These are phyloP conservation scores for Mytilinidion resinicola DNA, from an alignment of 495 filamentous ascomycete species.

Conservation along the genomic window DNA sequence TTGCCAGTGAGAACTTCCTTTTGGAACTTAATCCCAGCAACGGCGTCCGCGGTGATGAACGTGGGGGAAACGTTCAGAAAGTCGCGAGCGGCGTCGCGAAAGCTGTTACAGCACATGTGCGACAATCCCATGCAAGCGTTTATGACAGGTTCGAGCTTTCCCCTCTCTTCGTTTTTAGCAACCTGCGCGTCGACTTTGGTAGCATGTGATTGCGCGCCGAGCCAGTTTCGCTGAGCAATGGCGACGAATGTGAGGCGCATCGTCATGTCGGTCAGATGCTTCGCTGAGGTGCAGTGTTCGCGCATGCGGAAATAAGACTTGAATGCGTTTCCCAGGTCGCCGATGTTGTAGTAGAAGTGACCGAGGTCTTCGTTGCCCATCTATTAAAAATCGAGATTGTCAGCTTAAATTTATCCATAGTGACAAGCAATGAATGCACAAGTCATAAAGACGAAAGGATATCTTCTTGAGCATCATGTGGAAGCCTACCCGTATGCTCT, in stretches of 20 bases:
- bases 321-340: constrained; percentile 54
- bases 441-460: no score
- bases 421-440: no score
- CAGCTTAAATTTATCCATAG: background rate
- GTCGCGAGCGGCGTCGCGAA: constrained; percentile 61
- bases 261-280: constrained; percentile 65
- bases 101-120: constrained; percentile 58
- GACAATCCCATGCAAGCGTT: constrained; percentile 63
- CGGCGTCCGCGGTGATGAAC: constrained; percentile 44
- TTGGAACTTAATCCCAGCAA: constrained; percentile 31
- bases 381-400: constrained; percentile 35
- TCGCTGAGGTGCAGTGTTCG: constrained; percentile 63
- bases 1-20: constrained; percentile 70
- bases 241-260: constrained; percentile 61
- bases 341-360: constrained; percentile 58
- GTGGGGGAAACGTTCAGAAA: constrained; percentile 55
- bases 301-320: constrained; percentile 70
- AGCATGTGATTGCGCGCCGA: constrained; percentile 58
- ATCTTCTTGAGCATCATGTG: no score
- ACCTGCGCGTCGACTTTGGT: constrained; percentile 54
- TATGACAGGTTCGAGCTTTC: constrained; percentile 38
- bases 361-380: constrained; percentile 75
- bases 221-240: constrained; percentile 63
- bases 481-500: constrained; percentile 72
- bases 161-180: constrained; percentile 49